Evolutionary conservation across 805 yeast species (phyloP), one percentile per base, ranked within the genome.

Genomic region (Schizosaccharomyces japonicus): DNA sequence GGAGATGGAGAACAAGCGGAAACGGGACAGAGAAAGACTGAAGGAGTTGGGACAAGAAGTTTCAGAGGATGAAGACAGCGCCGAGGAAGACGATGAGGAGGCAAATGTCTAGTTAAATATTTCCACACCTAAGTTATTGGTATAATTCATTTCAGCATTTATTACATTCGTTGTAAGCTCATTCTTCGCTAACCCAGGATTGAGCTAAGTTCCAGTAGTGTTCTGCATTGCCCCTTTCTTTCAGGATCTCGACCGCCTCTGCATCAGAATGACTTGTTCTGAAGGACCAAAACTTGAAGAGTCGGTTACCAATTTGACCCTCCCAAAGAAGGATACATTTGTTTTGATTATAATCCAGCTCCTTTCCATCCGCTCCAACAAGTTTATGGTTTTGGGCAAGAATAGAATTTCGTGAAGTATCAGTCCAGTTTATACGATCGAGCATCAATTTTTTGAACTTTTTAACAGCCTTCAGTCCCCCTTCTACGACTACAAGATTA

Each of bases 401-500:
- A 6, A 29, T n/a, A 15, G 53, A 52, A 15, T 55, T 57, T 1
- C 52, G 49, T 2, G 67, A 66, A 3, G 56, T 52, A 5, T 71
- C 73, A 4, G 67, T 66, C 95, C 95, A 85, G 32, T 71, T 66
- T 48, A 82, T 78, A 49, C 94, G 65, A 32, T 64, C 63, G 46
- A 66, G 57, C 55, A 84, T 54, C 45, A 84, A 63, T 51, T 72
- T 75, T 48, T 73, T 73, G 60, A 73, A 84, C 53, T 72, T 72
- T n/a, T 65, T 66, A 21, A 80, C 61, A 32, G 74, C 65, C 51
- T 75, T 75, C 29, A 64, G 70, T 0, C 79, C 76, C 0, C 95
- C 95, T 54, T 81, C 87, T 1, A 74, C 78, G 2, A 87, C 65
- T 0, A 87, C 68, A 36, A 85, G 56, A 34, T 72, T 72, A 51